Percentiles rank a stretch among this genome's conserved stretches.
Conservation (phyloP, 176 grass and related monocot species). For the Eleusine indica region DNA sequence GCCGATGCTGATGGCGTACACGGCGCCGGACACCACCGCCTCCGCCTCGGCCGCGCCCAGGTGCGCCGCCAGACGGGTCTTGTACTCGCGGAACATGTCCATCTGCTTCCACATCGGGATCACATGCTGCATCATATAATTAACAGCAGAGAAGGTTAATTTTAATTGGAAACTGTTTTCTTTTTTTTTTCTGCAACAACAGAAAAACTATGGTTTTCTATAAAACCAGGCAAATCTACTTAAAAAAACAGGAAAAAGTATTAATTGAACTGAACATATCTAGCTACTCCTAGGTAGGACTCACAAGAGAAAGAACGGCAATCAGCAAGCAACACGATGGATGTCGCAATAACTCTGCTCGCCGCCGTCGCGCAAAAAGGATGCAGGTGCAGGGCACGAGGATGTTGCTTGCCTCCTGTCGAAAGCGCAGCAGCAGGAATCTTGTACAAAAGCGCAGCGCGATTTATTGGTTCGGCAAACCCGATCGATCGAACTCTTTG, state of each 20-base stretch:
- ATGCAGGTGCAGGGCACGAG: background rate
- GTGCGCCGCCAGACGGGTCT: slow-evolving; percentile 42
- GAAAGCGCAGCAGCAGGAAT: background rate
- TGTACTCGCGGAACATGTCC: slow-evolving; percentile 68
- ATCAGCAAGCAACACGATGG: too few relatives aligned
- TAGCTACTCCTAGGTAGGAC: too few relatives aligned
- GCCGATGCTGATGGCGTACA: slow-evolving; percentile 74
- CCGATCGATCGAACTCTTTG: background rate
- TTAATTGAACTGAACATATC: too few relatives aligned
- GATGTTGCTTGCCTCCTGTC: background rate
- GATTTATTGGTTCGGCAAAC: background rate
- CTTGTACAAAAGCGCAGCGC: background rate
- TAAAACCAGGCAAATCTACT: too few relatives aligned
- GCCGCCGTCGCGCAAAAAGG: background rate
- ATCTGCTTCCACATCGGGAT: slow-evolving; percentile 65
- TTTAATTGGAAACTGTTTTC: too few relatives aligned
- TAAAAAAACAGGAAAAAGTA: too few relatives aligned
- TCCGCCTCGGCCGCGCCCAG: slow-evolving; percentile 44
- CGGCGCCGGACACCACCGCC: slow-evolving; percentile 51
- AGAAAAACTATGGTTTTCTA: too few relatives aligned
- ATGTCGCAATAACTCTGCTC: background rate
- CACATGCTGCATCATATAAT: slow-evolving; percentile 41
- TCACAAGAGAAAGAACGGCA: too few relatives aligned
- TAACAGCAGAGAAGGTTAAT: too few relatives aligned
- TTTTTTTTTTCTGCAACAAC: too few relatives aligned